Evolutionary conservation across 139 green algal genomes (phyloP), one percentile per base, ranked within the genome.

Genomic region (Haematococcus lacustris): DNA sequence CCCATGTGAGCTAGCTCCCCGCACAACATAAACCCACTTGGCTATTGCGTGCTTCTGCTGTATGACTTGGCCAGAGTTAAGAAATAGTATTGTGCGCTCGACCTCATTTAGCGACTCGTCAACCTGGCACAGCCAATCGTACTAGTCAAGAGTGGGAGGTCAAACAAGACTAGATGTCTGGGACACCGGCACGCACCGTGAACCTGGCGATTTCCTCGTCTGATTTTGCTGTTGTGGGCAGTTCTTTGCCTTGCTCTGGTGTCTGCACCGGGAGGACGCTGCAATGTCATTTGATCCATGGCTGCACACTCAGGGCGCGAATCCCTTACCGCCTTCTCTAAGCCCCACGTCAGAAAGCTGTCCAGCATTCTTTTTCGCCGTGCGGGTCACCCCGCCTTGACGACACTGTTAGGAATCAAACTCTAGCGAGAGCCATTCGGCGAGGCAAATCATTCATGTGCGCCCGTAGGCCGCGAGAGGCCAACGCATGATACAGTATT

Each of bases 1-100:
- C 5, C 6, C 62, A 43, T 26, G 26, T 41, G 9, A 68, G 25
- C 30, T 34, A n/a, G 26, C 4, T 23, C 5, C 25, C 64, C 28
- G 23, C 28, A 6, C 6, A 66, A 13, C 61, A 13, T 39, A 35
- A 6, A 73, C 79, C 43, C 39, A 84, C 79, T 84, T 84, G 2
- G 68, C 67, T 37, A 84, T 81, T 25, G 79, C 79, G 75, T 84
- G 79, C 6, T 62, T 38, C 71, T 84, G 79, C 61, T 84, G 79
- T 4, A 84, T 73, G 25, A 71, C 40, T 41, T 79, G 71, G 3
- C 79, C 79, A 6, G 74, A 74, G 62, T 84, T 84, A 0, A 84
- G 41, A 53, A 76, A 84, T 30, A 84, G 67, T 17, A 81, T 71
- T 34, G 79, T 84, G 0, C 79, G 66, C 38, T 84, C 79, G 21